Conservation (phyloP, 441 rosid species). For the Raphanus hybrid region DNA sequence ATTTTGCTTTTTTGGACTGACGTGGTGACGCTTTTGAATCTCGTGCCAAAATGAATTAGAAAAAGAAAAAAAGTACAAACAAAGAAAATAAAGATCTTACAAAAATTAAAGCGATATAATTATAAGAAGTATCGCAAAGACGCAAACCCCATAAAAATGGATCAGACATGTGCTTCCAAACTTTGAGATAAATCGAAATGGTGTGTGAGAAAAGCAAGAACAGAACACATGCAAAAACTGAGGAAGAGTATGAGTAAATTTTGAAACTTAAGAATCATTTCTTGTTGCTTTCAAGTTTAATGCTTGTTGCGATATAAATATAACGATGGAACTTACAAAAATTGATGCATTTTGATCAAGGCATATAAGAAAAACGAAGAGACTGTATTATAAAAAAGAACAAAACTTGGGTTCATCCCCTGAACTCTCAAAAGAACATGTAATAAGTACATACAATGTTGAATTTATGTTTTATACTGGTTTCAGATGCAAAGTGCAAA, state of each 20-base stretch:
- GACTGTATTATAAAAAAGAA: background rate
- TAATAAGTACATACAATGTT: background rate
- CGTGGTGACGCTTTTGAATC: constrained; percentile 37
- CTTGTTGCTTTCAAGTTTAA: constrained; percentile 39
- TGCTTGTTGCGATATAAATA: constrained; percentile 29
- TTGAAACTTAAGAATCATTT: constrained; percentile 38
- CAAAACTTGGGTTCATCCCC: too few species aligned
- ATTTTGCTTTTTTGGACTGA: constrained; percentile 16
- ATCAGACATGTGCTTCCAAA: constrained; percentile 8
- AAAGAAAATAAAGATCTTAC: background rate
- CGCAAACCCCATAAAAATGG: background rate
- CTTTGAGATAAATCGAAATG: constrained; percentile 32
- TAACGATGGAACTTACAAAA: constrained; percentile 34
- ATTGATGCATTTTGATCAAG: constrained; percentile 8
- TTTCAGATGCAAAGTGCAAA: background rate
- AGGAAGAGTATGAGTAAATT: constrained; percentile 29
- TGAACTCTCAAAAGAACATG: background rate
- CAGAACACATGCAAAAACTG: constrained; percentile 35
- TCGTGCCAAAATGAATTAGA: constrained; percentile 23
- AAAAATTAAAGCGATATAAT: background rate
- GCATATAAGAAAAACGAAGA: constrained; percentile 1
- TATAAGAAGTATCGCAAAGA: background rate
- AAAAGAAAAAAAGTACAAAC: constrained; percentile 10
- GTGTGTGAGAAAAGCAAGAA: constrained; percentile 40
- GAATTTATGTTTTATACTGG: background rate